Base-by-base conservation (phyloP, 2,329 filamentous ascomycete genomes). In the Dryadomyces quercivorus region DNA sequence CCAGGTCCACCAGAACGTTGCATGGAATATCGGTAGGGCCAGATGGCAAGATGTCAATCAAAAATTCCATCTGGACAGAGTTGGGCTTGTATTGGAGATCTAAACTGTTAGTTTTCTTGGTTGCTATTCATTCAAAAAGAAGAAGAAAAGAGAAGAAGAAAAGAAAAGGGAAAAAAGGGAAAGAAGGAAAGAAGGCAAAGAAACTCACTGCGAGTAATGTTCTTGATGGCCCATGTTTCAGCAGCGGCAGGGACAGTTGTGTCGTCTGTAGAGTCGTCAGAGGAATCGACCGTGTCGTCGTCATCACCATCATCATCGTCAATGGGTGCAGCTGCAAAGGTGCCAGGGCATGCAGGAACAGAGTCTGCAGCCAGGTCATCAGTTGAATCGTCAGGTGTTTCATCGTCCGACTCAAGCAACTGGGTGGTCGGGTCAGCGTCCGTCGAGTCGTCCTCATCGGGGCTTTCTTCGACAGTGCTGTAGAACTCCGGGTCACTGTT, bases 11-110 rank as follows among this genome's bases (percentile, higher is more conserved):
- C 0, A 51, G 12, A 5, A 64, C 26, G 10, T 53, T 46, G 45
- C 64, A 66, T 1, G 54, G 48, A 9, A 61, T 46, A 1, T 51
- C 36, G 2, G n/a, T 16, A 7, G 58, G 49, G n/a, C 56, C 54
- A 21, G 46, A 38, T 6, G 58, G 58, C 2, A 57, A 26, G 5
- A 55, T 15, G 15, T 59, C 57, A n/a, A 61, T 59, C 16, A 51
- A 2, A 18, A 61, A 61, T 2, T 12, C 20, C n/a, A 58, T 22
- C 1, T 50, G 3, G 22, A 60, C 47, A 4, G 50, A 5, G 26
- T 60, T 59, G 34, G 59, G 56, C 2, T 22, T 4, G 52, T 60
- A 60, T 2, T 38, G 36, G 43, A 60, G 21, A 5, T 21, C 58
- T 61, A 21, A 6, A 6, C 22, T 3, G 40, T 54, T 20, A 50